Evolutionary conservation across 164 flowering plant genomes (phyloP), one percentile per base, ranked within the genome.

Genomic region (Nymphaea thermarum): DNA sequence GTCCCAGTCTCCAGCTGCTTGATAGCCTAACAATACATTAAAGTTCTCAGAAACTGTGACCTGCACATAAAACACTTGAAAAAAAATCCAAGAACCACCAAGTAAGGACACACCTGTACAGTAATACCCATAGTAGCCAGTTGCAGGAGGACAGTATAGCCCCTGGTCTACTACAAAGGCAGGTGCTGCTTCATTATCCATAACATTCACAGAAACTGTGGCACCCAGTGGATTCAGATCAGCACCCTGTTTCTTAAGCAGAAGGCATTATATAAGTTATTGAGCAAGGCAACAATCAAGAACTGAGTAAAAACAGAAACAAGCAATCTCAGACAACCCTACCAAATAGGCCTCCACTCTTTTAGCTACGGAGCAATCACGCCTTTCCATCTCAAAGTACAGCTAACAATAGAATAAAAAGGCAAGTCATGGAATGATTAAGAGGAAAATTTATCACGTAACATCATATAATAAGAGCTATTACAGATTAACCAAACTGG

Each of bases 1-100:
- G 79, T 87, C 90, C 96, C 88, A 86, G 71, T 90, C 88, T 6
- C 75, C 74, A 65, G 87, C 81, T 75, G 93, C 70, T 77, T 88
- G 94, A 74, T 81, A 82, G 77, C 94, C 98, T 90, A 66, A 61
- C 16, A 59, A 71, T 47, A 67, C 3, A 62, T 17, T 3, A 62
- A 62, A 62, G 7, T 55, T 55, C 60, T 17, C 10, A 17, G 64
- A 17, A 62, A 2, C 2, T 12, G n/a, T 41, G 7, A 25, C 51
- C 10, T 15, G 43, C 25, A 67, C 42, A 62, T 4, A 62, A 62
- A 17, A 17, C 36, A 17, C 25, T 41, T 62, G 16, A 62, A 44
- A 5, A 55, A 60, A 16, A 18, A 15, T 47, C 14, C 64, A 60
- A 60, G 14, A 42, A 51, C 64, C 18, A 18, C 11, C 6, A 8